Conservation (phyloP, 768 basidiomycete species). For the Phylloporus sp. region DNA sequence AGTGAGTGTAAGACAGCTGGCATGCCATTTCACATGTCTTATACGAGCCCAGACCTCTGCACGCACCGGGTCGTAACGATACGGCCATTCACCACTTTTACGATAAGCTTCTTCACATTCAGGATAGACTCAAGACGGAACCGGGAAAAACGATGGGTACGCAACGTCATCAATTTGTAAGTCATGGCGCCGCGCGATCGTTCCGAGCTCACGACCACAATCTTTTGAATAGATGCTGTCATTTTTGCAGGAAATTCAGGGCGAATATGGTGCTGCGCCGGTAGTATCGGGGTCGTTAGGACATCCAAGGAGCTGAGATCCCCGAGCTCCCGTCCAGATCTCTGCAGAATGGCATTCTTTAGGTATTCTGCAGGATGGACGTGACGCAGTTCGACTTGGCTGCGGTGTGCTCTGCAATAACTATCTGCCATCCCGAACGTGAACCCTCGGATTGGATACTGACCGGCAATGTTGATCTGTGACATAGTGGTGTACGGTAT, state of each 20-base stretch:
- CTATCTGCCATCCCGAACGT: too few relatives aligned
- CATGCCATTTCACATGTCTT: neutral
- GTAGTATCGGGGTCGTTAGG: neutral
- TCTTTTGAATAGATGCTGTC: slow-evolving; percentile 49
- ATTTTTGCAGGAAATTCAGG: slow-evolving; percentile 56
- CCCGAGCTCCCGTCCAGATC: too few relatives aligned
- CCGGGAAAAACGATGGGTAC: slow-evolving; percentile 65
- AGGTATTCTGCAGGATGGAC: neutral
- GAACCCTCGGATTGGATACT: neutral
- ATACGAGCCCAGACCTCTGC: slow-evolving; percentile 34
- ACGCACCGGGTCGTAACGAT: slow-evolving; percentile 42
- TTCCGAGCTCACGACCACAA: neutral
- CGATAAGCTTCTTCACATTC: slow-evolving; percentile 79
- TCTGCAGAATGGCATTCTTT: too few relatives aligned
- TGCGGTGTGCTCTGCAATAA: too few relatives aligned
- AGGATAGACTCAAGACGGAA: slow-evolving; percentile 71
- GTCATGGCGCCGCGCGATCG: slow-evolving; percentile 12
- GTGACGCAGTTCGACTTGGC: neutral
- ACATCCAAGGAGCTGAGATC: neutral
- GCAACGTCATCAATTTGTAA: slow-evolving; percentile 68
- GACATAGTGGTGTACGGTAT: neutral
- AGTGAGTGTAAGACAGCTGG: slow-evolving; percentile 27
- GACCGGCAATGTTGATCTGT: neutral
- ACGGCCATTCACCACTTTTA: slow-evolving; percentile 81
- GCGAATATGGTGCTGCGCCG: slow-evolving; percentile 40